Base-by-base conservation (phyloP, 2,329 filamentous ascomycete genomes). In the Microdochium trichocladiopsis region DNA sequence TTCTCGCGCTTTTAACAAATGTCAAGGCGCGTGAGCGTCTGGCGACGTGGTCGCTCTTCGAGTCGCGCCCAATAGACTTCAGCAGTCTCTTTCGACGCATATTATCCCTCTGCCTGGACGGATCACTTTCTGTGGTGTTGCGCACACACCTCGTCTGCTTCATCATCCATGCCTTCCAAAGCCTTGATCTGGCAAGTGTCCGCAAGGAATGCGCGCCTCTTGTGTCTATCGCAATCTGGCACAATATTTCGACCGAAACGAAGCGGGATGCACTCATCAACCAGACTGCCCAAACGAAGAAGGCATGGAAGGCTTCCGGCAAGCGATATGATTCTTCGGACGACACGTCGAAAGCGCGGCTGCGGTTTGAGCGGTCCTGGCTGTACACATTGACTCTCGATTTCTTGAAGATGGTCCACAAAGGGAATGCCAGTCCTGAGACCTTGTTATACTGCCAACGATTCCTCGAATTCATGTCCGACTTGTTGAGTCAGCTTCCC, bases 201-300 rank as follows among this genome's bases (percentile, higher is more conserved):
- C 86, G 94, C 56, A 97, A 96, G 68, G 94, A 99, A 74, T 97
- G 94, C 69, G 94, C 93, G 6, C 90, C 95, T 2, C 75, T 99
- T 50, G 93, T 99, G 21, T 94, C 91, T 12, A 96, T 99, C 61
- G 87, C 89, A 1, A 90, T 94, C 61, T 99, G 94, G 94, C 90
- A 97, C 63, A 95, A 96, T 64, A 73, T 99, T 36, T 88, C 89
- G 25, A 88, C 81, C 52, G 90, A 95, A 31, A 78, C 80, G 53
- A 81, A 84, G 56, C 82, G 90, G 58, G 89, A 95, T 51, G 74
- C 75, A 31, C 82, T 84, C 52, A 77, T 99, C 25, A 84, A 89
- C 45, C 84, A 88, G 59, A 80, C 82, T 48, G 71, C 82, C n/a
- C 85, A 89, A 57, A 70, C 95, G 61, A 86, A 83, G 65, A 97